Percentiles rank a stretch among this genome's conserved stretches.
Evolutionary conservation across 75 land plant species (phyloP).

Genomic region (Pseudotsuga menziesii): DNA sequence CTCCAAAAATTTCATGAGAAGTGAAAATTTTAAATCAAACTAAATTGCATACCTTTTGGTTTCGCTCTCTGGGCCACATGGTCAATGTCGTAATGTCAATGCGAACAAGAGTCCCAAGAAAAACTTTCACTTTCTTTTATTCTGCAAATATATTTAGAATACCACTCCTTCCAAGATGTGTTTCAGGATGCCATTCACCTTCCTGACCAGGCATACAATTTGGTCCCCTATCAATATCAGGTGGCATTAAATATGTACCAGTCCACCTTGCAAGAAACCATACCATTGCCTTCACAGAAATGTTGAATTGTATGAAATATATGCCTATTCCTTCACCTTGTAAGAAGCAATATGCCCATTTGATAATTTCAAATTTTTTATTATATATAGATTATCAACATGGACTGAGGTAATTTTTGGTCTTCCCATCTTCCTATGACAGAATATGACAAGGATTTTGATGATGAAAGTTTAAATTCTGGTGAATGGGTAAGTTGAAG

Average conservation of each 20-base stretch:
- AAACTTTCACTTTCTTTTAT: conserved; percentile 57
- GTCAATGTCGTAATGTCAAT: conserved; percentile 54
- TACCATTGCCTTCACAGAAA: conserved; percentile 63
- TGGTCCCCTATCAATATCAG: conserved; percentile 36
- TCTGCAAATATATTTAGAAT: conserved; percentile 62
- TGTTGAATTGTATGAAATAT: no score
- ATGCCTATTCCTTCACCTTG: no score
- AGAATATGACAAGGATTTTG: no score
- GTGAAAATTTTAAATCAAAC: neutral
- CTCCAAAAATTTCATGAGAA: no score
- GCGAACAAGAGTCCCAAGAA: conserved; percentile 68
- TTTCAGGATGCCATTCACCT: conserved; percentile 15
- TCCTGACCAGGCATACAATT: conserved; percentile 33
- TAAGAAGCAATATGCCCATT: no score
- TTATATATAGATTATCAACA: no score
- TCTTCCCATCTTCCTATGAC: no score
- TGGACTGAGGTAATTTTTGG: no score
- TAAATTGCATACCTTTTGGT: conserved; percentile 55
- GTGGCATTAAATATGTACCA: conserved; percentile 77
- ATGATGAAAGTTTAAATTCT: conserved; percentile 59
- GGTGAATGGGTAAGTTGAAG: conserved; percentile 48
- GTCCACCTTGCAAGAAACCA: conserved; percentile 98
- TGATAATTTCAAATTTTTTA: no score
- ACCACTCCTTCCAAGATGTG: conserved; percentile 26
- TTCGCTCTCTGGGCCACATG: conserved; percentile 78